Conservation (phyloP, 2,329 filamentous ascomycete species). For the Calonectria crousiana region DNA sequence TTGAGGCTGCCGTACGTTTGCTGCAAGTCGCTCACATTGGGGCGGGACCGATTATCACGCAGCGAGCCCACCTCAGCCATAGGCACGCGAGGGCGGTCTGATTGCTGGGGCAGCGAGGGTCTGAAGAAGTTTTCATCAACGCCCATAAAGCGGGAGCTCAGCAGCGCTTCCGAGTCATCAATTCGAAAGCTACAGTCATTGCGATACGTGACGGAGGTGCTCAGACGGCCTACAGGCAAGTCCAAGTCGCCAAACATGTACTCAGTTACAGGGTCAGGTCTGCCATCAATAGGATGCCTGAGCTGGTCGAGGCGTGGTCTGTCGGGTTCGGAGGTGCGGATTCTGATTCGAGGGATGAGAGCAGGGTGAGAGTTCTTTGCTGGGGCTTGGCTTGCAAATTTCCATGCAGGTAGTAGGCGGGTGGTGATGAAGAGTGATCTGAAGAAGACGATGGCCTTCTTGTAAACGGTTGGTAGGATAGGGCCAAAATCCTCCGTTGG, state of each 20-base stretch:
- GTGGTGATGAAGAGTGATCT: slow-evolving; percentile 87
- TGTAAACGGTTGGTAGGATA: slow-evolving; percentile 89
- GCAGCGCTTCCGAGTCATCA: slow-evolving; percentile 88
- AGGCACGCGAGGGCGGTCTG: slow-evolving; percentile 51
- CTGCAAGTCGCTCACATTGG: slow-evolving; percentile 69
- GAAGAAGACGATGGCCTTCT: slow-evolving; percentile 96
- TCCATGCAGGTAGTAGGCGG: slow-evolving; percentile 88
- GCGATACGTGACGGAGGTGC: slow-evolving; percentile 85
- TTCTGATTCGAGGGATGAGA: slow-evolving; percentile 84
- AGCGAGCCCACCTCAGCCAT: slow-evolving; percentile 78
- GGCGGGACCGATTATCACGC: slow-evolving; percentile 69
- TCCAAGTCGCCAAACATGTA: slow-evolving; percentile 88
- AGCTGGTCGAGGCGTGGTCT: slow-evolving; percentile 75
- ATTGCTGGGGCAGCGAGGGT: slow-evolving; percentile 76
- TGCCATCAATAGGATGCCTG: slow-evolving; percentile 52
- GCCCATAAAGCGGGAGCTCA: slow-evolving; percentile 94
- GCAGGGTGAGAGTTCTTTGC: slow-evolving; percentile 76
- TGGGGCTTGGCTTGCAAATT: slow-evolving; percentile 79
- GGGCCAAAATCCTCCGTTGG: slow-evolving; percentile 70
- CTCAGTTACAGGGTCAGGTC: slow-evolving; percentile 68
- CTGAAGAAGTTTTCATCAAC: slow-evolving; percentile 89
- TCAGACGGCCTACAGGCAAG: slow-evolving; percentile 86
- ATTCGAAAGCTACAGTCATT: slow-evolving; percentile 91
- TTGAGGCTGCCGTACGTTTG: slow-evolving; percentile 92
- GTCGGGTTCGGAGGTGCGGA: slow-evolving; percentile 72